Evolutionary conservation across 2,329 filamentous ascomycete genomes (phyloP).

Genomic region (Ophiostoma novo-ulmi): DNA sequence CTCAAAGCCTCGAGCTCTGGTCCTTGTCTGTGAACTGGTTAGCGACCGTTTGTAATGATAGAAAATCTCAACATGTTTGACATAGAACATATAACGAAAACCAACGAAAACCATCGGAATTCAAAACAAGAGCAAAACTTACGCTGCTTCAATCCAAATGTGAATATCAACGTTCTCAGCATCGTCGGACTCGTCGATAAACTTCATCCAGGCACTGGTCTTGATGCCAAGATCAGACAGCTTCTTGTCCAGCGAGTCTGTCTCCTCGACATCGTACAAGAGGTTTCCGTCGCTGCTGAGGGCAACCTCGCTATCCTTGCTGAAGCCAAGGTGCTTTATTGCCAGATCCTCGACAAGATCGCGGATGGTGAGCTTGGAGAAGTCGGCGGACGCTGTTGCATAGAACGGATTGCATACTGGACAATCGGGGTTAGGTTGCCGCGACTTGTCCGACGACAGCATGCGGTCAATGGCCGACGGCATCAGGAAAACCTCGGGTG

Average conservation of each 20-base stretch:
- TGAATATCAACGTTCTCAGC: conserved; percentile 75
- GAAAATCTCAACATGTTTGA: background rate
- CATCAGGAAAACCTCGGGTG: conserved; percentile 66
- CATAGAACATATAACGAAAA: background rate
- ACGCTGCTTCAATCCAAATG: conserved; percentile 53
- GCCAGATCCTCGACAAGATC: conserved; percentile 75
- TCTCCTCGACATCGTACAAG: conserved; percentile 86
- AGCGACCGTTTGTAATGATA: background rate
- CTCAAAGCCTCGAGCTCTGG: conserved; percentile 31
- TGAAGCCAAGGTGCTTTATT: conserved; percentile 65
- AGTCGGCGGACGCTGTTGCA: conserved; percentile 57
- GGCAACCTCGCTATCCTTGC: conserved; percentile 65
- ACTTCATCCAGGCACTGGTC: conserved; percentile 58
- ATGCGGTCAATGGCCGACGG: conserved; percentile 56
- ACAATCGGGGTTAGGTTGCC: conserved; percentile 72
- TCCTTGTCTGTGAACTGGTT: conserved; percentile 33
- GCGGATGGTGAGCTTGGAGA: conserved; percentile 65
- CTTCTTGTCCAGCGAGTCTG: conserved; percentile 76
- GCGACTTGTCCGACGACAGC: conserved; percentile 52
- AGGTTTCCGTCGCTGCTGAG: conserved; percentile 68
- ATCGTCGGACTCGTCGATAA: conserved; percentile 73
- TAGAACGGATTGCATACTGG: conserved; percentile 75
- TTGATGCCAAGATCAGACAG: conserved; percentile 65
- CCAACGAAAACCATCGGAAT: too few relatives aligned
- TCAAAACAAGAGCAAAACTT: conserved; percentile 32